Base-by-base conservation (phyloP, 2,329 filamentous ascomycete genomes). In the Ceratocystis colombiana region DNA sequence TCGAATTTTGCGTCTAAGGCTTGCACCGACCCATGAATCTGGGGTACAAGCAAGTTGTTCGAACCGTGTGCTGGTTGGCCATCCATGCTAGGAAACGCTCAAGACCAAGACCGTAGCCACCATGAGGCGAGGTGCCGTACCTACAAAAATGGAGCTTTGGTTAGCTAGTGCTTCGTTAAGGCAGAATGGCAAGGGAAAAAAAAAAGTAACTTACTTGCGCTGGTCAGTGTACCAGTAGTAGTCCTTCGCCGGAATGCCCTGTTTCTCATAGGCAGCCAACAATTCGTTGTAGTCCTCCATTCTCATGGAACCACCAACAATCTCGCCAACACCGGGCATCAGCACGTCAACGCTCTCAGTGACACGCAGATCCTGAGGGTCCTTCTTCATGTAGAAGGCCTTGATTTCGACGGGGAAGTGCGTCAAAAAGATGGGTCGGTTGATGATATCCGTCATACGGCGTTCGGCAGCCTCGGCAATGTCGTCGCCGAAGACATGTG, bases 141-240 rank as follows among this genome's bases (percentile, higher is more conserved):
- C 88, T 90, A 69, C 53, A 64, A 22, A 33, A 48, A 68, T 12
- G 63, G 61, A 20, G 46, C 55, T 33, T 61, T 71, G 55, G 69
- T 46, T 68, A 28, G 59, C 48, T 37, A 61, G 57, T 22, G n/a
- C 46, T 48, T 7, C 45, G 10, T 30, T 20, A 33, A 3, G 57
- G 67, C n/a, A 67, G 61, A 50, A 55, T 8, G 30, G 25, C 7
- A 33, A 44, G 25, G 25, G 25, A 30, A n/a, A 53, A 44, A 44
- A n/a, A 53, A 44, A 20, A 30, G 64, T 69, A 68, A 85, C 87
- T 80, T 78, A 92, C 89, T 94, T 96, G 74, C 92, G 83, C 83
- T 96, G 91, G 78, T 96, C 94, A 41, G 91, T 95, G 79, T 97
- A 99, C 94, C 94, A 99, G 82, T 95, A 97, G 79, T 97, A 97